A percentile compares a stretch with the other conserved stretches of the same genome.
These are phyloP conservation scores for Mycosphaerella sp. DNA, from an alignment of 2,329 filamentous ascomycete species.

Conservation along the genomic window DNA sequence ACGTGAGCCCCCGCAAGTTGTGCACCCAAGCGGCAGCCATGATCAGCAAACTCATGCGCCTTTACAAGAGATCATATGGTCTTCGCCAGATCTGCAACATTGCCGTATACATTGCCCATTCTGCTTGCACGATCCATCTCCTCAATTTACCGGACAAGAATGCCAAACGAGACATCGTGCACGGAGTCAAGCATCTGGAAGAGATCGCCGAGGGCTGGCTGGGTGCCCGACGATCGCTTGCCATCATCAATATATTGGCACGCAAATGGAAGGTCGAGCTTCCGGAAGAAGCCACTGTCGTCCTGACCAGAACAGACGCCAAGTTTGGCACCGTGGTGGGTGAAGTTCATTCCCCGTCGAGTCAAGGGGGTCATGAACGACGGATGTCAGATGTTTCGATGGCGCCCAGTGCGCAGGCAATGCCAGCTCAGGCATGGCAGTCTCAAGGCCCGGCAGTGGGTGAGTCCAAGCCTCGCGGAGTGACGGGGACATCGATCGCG, in stretches of 20 bases:
- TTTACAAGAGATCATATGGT: conserved; percentile 90
- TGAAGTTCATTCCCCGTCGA: conserved; percentile 51
- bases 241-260: conserved; percentile 75
- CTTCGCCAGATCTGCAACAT: conserved; percentile 93
- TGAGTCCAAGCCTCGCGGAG: not conserved
- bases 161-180: conserved; percentile 79
- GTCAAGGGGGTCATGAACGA: conserved; percentile 6
- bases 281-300: conserved; percentile 70
- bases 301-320: conserved; percentile 70
- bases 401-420: conserved; percentile 5
- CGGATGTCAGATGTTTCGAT: conserved; percentile 11
- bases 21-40: conserved; percentile 83
- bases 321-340: conserved; percentile 66
- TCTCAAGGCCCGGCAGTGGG: not conserved
- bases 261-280: conserved; percentile 86
- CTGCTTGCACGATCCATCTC: conserved; percentile 88
- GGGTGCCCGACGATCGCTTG: conserved; percentile 75
- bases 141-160: conserved; percentile 91
- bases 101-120: conserved; percentile 90
- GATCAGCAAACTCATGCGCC: conserved; percentile 87
- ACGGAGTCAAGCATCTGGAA: conserved; percentile 84
- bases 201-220: conserved; percentile 96
- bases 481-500: conserved; percentile 3
- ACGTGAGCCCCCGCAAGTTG: conserved; percentile 83
- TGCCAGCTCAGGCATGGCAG: conserved; percentile 13